Evolutionary conservation across 2,329 filamentous ascomycete genomes (phyloP), one percentile per base, ranked within the genome.

Genomic region (Verticillium nubilum): DNA sequence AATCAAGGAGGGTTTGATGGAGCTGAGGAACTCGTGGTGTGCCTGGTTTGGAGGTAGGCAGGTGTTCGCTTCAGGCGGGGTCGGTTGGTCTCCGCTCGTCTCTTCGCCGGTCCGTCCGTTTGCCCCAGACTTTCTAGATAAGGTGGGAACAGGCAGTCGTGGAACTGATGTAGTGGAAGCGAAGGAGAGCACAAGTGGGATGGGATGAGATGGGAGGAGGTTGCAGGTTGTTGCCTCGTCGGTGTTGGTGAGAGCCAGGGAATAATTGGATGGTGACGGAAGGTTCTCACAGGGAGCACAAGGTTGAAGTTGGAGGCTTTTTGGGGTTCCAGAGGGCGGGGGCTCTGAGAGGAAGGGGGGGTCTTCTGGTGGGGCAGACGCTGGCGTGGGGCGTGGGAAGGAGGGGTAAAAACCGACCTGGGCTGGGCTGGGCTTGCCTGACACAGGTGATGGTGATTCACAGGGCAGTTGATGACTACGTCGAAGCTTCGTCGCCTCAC

Each of bases 321-420:
- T 54, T 54, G 52, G 52, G 52, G 33, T 54, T 47, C 37, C 17
- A 23, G 37, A 19, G 37, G 37, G 37, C n/a, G 37, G 37, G 37
- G 33, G n/a, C 33, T 17, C 12, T 5, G 13, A 37, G 33, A 37
- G 15, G 33, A 37, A 17, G 33, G 17, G 37, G 37, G 37, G 37
- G 37, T 47, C 37, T 47, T 47, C 37, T 47, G 37, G 37, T 47
- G 37, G 27, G 25, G 25, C 35, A 31, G 27, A 37, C 26, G 53
- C 54, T 58, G 54, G 33, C 31, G 52, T 54, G 59, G 55, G 56
- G 57, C 29, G 29, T 37, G 56, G 58, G 59, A 50, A 52, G 50
- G 59, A 56, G 29, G 57, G 54, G 54, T 52, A 59, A 58, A 47
- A 50, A 7, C 37, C n/a, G 37, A 47, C 37, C n/a, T 47, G 19